phyloP scores from a whole-genome alignment of 2,329 filamentous ascomycete species.

The Beauveria medogensis region DNA sequence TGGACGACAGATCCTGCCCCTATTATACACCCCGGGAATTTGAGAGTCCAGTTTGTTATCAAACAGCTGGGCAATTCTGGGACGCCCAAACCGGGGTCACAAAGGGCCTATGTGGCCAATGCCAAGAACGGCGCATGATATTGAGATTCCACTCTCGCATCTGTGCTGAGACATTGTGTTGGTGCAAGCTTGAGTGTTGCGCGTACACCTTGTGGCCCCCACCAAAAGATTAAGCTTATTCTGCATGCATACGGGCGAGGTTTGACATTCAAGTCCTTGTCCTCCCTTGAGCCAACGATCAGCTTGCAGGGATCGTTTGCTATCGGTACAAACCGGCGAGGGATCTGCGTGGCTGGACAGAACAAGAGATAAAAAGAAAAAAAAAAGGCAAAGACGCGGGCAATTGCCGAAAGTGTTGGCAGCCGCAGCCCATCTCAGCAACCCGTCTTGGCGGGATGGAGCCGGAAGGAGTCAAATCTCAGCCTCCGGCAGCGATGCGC shows the following conservation, averaged over 20 bases:
- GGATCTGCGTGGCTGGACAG: background rate
- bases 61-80: background rate
- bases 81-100: background rate
- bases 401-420: background rate
- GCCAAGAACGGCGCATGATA: background rate
- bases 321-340: background rate
- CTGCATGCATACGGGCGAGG: background rate
- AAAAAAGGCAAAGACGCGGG: background rate
- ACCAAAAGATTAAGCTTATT: constrained; percentile 1
- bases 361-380: background rate
- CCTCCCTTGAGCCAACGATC: background rate
- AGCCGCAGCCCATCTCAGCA: background rate
- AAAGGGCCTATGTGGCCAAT: background rate
- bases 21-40: background rate
- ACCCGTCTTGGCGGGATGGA: constrained; percentile 1
- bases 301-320: background rate
- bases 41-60: background rate
- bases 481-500: constrained; percentile 2
- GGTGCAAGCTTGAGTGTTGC: background rate
- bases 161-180: constrained; percentile 5
- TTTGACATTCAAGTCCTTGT: background rate
- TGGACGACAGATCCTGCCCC: background rate
- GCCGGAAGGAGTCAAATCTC: background rate
- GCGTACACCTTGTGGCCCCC: background rate
- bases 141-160: background rate